Base-by-base conservation (phyloP, 176 grass and related monocot species). In the Hordeum marinum region DNA sequence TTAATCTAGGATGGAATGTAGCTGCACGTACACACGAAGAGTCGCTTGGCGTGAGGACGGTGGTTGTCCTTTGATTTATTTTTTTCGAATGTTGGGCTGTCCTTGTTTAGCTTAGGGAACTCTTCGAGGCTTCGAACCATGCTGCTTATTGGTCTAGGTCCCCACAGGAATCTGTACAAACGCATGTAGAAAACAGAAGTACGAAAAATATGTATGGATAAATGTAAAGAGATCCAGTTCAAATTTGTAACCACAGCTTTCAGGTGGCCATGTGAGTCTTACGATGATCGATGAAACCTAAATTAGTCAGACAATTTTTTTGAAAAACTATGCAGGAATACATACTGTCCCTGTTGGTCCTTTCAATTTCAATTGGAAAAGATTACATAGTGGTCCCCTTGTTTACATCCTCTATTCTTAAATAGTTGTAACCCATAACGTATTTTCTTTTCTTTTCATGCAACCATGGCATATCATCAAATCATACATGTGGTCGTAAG, bases 201-300 rank as follows among this genome's bases (percentile, higher is more conserved):
- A 60, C 52, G 32, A 24, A 37, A 37, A 24, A 23, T 2, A 43
- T 63, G 23, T 79, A 27, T 29, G 31, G 5, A 79, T 34, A 18
- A 42, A 63, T 17, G n/a, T 4, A 40, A 18, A 79, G 8, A 10
- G 14, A 40, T 4, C n/a, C 5, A 10, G 24, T 63, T 37, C n/a
- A 67, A n/a, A 45, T 40, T 69, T 41, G 29, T n/a, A 57, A 67
- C 69, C 20, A 1, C n/a, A 21, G 13, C n/a, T 50, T 80, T 63
- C 57, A 39, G 77, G 58, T 66, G 32, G 4, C 78, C 85, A 76
- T 76, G 85, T 87, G 85, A 21, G 20, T 23, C 67, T 23, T 41
- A 39, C 9, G 36, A 23, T 12, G 18, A 70, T 70, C 35, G 34
- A 70, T 36, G 34, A 25, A 78, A 61, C 21, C 11, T 8, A 46